phyloP scores from a whole-genome alignment of 2,329 filamentous ascomycete species.

The Pseudogymnoascus verrucosus region DNA sequence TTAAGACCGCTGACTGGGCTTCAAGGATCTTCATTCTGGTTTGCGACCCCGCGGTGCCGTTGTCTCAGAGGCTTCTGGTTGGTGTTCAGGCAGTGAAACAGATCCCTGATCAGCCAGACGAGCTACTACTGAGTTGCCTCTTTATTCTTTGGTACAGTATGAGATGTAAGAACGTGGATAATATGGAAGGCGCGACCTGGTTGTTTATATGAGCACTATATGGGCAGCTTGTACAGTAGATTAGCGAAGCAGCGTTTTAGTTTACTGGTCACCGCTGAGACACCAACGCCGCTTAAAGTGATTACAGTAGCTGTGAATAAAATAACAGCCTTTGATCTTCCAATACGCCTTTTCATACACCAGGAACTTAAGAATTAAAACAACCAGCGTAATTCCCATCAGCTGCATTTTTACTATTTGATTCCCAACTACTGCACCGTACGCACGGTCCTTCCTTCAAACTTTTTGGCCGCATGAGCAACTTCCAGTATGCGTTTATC shows the following conservation, averaged over 20 bases:
- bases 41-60: not conserved
- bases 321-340: not conserved
- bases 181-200: not conserved
- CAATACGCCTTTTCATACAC: not conserved
- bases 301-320: not conserved
- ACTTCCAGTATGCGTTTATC: not conserved
- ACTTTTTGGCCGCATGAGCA: slow-evolving; percentile 3
- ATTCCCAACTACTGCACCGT: not conserved
- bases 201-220: not conserved
- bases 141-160: not conserved
- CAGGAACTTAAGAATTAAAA: not conserved
- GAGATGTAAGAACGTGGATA: not conserved
- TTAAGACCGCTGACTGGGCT: slow-evolving; percentile 59
- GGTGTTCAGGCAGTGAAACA: not conserved
- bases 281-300: not conserved
- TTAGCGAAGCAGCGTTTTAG: slow-evolving; percentile 6
- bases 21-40: slow-evolving; percentile 60
- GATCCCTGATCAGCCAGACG: not conserved
- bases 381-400: not conserved
- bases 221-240: not conserved
- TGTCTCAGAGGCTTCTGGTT: not conserved
- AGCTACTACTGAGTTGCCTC: not conserved
- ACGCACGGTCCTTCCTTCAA: not conserved
- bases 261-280: not conserved
- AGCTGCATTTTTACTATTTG: not conserved